phyloP scores from a whole-genome alignment of 495 filamentous ascomycete genomes.

The Aspergillus bertholletiae region DNA sequence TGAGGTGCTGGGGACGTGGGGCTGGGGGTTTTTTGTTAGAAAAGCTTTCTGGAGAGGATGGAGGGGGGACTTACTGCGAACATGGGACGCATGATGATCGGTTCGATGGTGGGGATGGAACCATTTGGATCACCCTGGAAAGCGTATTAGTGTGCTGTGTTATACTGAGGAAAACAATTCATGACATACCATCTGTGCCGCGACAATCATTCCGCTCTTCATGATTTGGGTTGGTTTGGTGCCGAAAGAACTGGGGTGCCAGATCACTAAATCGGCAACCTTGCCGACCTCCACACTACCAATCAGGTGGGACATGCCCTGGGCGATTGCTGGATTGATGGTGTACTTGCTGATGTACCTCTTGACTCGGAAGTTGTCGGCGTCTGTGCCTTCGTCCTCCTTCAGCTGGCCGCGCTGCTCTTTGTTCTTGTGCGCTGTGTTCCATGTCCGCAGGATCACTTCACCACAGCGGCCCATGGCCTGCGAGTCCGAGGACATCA shows the following conservation, averaged over 20 bases:
- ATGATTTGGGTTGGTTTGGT: constrained; percentile 80
- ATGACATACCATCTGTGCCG: constrained; percentile 74
- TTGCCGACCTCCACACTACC: constrained; percentile 89
- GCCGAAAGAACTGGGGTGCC: constrained; percentile 83
- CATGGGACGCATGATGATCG: constrained; percentile 83
- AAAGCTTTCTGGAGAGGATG: background rate
- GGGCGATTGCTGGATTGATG: constrained; percentile 90
- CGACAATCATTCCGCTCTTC: constrained; percentile 87
- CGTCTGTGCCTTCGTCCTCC: constrained; percentile 77
- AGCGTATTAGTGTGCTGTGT: constrained; percentile 3
- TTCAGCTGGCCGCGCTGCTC: constrained; percentile 70
- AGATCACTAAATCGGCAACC: constrained; percentile 86
- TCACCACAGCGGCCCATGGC: constrained; percentile 98
- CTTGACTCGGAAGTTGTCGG: constrained; percentile 92
- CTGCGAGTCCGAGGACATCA: constrained; percentile 97
- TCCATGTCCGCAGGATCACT: constrained; percentile 93
- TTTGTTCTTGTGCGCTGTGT: constrained; percentile 98
- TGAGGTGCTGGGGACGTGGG: constrained; percentile 65
- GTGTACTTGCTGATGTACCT: constrained; percentile 96
- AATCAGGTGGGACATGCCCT: constrained; percentile 89
- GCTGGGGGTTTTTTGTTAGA: constrained; percentile 16
- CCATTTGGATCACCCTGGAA: constrained; percentile 85
- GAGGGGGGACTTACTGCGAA: constrained; percentile 58
- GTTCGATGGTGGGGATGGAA: constrained; percentile 87
- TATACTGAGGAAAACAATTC: background rate